phyloP scores from a whole-genome alignment of 352 stramenopile genomes.

The Phytophthora multivora region DNA sequence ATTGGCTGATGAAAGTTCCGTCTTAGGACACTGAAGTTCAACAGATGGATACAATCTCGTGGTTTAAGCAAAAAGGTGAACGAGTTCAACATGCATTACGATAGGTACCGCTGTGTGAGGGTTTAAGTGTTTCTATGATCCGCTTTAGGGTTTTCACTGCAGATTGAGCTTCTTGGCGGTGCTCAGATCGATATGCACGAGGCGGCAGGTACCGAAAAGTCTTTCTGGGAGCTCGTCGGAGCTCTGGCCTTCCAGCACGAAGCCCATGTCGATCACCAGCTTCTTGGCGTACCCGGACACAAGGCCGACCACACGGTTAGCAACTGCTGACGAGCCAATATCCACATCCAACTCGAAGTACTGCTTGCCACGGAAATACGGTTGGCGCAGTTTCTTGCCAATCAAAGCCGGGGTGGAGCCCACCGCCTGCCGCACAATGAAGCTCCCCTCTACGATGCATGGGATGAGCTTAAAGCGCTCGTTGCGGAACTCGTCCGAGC shows the following conservation, averaged over 20 bases:
- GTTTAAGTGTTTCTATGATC: slow-evolving; percentile 26
- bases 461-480: slow-evolving; percentile 86
- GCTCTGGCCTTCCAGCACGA: slow-evolving; percentile 69
- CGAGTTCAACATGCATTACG: slow-evolving; percentile 18
- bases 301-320: slow-evolving; percentile 75
- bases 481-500: slow-evolving; percentile 77
- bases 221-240: slow-evolving; percentile 71
- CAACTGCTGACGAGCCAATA: slow-evolving; percentile 72
- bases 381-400: slow-evolving; percentile 78
- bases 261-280: slow-evolving; percentile 85
- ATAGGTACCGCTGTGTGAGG: slow-evolving; percentile 16
- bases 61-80: too few relatives aligned
- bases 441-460: slow-evolving; percentile 79
- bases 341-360: slow-evolving; percentile 85
- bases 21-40: slow-evolving; percentile 4
- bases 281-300: slow-evolving; percentile 81
- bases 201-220: slow-evolving; percentile 62
- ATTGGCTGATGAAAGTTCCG: slow-evolving; percentile 11
- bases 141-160: slow-evolving; percentile 11
- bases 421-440: slow-evolving; percentile 82
- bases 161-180: slow-evolving; percentile 38
- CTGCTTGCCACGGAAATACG: slow-evolving; percentile 58
- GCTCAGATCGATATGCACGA: slow-evolving; percentile 73
- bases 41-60: neutral
- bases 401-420: slow-evolving; percentile 73